Conservation (phyloP, 768 basidiomycete species). For the Boletellus emodensis region DNA sequence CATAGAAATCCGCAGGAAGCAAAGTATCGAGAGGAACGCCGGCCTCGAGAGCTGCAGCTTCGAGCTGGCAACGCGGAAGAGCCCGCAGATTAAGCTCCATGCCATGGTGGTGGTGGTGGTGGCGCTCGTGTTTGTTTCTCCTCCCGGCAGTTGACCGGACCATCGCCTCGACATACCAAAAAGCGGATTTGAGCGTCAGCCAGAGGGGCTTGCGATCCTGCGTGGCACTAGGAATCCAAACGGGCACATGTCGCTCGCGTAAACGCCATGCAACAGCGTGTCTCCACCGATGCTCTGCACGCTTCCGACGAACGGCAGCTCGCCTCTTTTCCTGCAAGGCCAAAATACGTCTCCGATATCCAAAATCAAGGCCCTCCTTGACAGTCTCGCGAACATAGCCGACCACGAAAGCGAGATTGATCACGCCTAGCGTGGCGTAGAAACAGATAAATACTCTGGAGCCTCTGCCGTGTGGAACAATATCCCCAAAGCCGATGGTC, state of each 20-base stretch:
- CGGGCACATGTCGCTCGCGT: constrained; percentile 40
- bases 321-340: constrained; percentile 45
- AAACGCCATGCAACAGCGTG: constrained; percentile 63
- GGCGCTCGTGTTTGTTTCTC: constrained; percentile 4
- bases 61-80: constrained; percentile 50
- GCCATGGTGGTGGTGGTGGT: constrained; percentile 33
- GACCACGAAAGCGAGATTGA: constrained; percentile 63
- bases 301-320: constrained; percentile 38
- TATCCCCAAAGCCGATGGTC: constrained; percentile 76
- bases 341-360: constrained; percentile 53
- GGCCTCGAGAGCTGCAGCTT: constrained; percentile 64
- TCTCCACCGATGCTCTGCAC: constrained; percentile 53
- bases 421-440: constrained; percentile 56
- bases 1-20: constrained; percentile 38
- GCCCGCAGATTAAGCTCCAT: constrained; percentile 64
- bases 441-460: constrained; percentile 57
- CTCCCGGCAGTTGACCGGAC: background rate
- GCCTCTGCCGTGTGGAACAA: constrained; percentile 47
- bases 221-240: constrained; percentile 49
- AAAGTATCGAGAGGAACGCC: constrained; percentile 55
- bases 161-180: constrained; percentile 11
- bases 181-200: constrained; percentile 4
- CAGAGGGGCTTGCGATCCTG: constrained; percentile 3
- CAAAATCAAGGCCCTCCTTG: constrained; percentile 67
- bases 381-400: constrained; percentile 65